Base-by-base conservation (phyloP, 1,284 basidiomycete genomes). In the Calocybe gambosa region DNA sequence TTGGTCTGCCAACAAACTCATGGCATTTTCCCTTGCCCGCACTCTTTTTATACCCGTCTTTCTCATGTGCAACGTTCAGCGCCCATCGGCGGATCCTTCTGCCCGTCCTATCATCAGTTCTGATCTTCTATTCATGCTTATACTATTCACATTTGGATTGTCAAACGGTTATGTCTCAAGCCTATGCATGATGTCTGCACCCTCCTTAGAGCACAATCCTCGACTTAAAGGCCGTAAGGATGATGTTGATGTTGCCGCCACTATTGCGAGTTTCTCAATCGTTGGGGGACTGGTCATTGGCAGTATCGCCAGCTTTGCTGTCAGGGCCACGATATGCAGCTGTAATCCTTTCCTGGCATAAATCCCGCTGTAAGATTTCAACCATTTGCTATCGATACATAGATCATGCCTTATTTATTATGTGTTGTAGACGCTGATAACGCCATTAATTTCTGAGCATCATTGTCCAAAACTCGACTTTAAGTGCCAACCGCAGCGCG, bases 21-120 rank as follows among this genome's bases (percentile, higher is more conserved):
- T 89, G 10, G 58, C 60, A 2, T 64, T 90, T 33, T 85, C 90
- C 16, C 61, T 88, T 31, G 62, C 77, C 2, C 81, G 91, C 37
- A 85, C 84, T 0, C 58, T 85, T 28, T 93, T 94, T 66, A 78
- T 94, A 48, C 89, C 89, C 20, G 59, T 93, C 36, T 85, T 94
- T 65, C 74, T 94, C 16, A 72, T 85, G 60, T 94, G 90, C 72
- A 94, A 94, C 60, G 60, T 90, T 29, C 77, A 79, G 53, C 72
- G 73, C 36, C 66, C 72, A 9, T 42, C 54, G 21, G 47, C 58
- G 5, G 37, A 29, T 26, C 26, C 44, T 25, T 25, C 64, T 10
- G 49, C 63, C 18, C 45, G 63, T 36, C 79, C 77, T 9, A 53
- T 83, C 47, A 81, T 90, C 65, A 80, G 70, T 62, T 89, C 88